phyloP scores from a whole-genome alignment of 805 yeast genomes.

The Saccharomycopsis selenospora region DNA sequence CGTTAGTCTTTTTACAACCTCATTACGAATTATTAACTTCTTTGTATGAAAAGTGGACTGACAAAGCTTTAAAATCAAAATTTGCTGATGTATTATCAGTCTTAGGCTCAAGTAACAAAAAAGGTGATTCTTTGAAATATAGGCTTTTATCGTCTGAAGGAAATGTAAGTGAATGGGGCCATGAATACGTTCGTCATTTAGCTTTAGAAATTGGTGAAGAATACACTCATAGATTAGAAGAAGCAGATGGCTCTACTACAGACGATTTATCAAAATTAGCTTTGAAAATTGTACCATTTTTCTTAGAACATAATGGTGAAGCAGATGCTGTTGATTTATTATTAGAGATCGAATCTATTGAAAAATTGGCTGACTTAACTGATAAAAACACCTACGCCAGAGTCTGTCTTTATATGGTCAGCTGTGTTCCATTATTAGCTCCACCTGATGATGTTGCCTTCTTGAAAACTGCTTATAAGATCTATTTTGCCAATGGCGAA shows the following conservation, averaged over 20 bases:
- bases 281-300: conserved; percentile 75
- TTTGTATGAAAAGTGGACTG: conserved; percentile 62
- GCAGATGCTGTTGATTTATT: conserved; percentile 96
- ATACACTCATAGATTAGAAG: conserved; percentile 47
- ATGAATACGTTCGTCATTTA: conserved; percentile 92
- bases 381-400: conserved; percentile 79
- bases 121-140: conserved; percentile 71
- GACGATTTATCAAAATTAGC: conserved; percentile 54
- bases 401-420: conserved; percentile 89
- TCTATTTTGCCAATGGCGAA: conserved; percentile 71
- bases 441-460: conserved; percentile 89
- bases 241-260: conserved; percentile 26
- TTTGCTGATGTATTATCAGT: conserved; percentile 90
- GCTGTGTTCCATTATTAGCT: conserved; percentile 93
- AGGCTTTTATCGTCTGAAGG: conserved; percentile 55
- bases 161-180: conserved; percentile 87
- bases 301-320: conserved; percentile 92
- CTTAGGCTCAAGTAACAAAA: conserved; percentile 75
- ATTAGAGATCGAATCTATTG: conserved; percentile 82
- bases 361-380: conserved; percentile 72
- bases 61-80: conserved; percentile 39
- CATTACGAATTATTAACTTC: conserved; percentile 63
- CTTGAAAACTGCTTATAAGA: conserved; percentile 79
- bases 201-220: conserved; percentile 93
- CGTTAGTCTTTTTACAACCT: conserved; percentile 90